Evolutionary conservation across 352 stramenopile species (phyloP), one percentile per base, ranked within the genome.

Genomic region (Globisporangium spiculum): DNA sequence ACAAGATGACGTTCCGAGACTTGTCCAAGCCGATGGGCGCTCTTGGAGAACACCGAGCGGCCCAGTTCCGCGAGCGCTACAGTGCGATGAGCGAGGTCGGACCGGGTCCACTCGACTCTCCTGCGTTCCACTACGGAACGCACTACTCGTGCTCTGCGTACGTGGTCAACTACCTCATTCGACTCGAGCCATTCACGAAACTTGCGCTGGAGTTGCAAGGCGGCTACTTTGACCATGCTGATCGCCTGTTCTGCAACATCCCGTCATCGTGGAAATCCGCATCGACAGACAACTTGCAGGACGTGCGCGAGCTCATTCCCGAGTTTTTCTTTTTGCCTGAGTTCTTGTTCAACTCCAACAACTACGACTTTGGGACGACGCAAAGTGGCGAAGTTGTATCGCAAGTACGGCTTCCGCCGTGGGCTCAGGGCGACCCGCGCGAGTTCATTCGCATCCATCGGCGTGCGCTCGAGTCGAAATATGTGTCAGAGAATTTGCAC

Each of bases 61-160:
- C 83, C 0, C 84, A 97, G 38, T 98, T 98, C 67, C 70, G 81
- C 46, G 91, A 97, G 50, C 79, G 94, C 24, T 98, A 92, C 63
- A 67, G 86, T 22, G 79, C 84, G 6, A 82, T 94, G 77, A 80
- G 54, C 24, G 86, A 94, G 24, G 69, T 77, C 9, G 70, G 59
- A 7, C 60, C 74, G 10, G 75, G 66, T 8, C 67, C 69, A 12
- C 79, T 92, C 64, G 84, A 82, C n/a, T 80, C 83, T 2, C 96
- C 97, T 1, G 83, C 95, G 8, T 99, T 99, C 71, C 93, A 99
- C 70, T 99, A 99, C 71, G 97, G 97, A 5, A 99, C 95, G 6
- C 97, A 99, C 71, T 99, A 99, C 77, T 98, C 91, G 30, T 97
- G 92, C 58, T 97, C 97, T 27, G 97, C 88, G 20, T 98, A 99